Conservation (phyloP, 2,329 filamentous ascomycete species). For the Ceratocystis cacaofunesta region DNA sequence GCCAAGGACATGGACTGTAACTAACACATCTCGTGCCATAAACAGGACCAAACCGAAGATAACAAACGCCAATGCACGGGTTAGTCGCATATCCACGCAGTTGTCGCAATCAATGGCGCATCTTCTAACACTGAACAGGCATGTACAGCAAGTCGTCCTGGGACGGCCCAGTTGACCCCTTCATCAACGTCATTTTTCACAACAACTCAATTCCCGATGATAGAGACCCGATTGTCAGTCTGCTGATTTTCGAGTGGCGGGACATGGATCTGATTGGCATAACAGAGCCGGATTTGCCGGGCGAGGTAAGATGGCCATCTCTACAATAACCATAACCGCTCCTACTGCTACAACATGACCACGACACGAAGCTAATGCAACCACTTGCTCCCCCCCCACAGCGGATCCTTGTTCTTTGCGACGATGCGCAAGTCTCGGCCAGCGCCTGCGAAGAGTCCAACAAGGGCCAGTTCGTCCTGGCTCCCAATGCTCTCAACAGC, state of each 20-base stretch:
- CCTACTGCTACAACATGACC: neutral
- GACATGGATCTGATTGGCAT: constrained; percentile 69
- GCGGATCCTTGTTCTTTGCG: constrained; percentile 50
- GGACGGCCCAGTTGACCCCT: constrained; percentile 78
- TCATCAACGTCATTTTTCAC: constrained; percentile 71
- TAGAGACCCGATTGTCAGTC: constrained; percentile 60
- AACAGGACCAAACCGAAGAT: constrained; percentile 49
- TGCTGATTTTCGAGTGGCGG: constrained; percentile 88
- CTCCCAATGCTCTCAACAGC: constrained; percentile 55
- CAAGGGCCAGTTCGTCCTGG: constrained; percentile 70
- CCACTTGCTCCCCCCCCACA: constrained; percentile 4
- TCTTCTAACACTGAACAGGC: constrained; percentile 34
- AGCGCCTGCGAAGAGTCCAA: constrained; percentile 63
- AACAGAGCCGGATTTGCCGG: constrained; percentile 37
- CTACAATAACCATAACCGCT: constrained; percentile 3
- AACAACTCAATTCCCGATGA: constrained; percentile 39
- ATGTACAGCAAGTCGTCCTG: constrained; percentile 88
- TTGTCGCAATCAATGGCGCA: constrained; percentile 16
- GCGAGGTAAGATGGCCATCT: constrained; percentile 32
- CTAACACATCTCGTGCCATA: neutral
- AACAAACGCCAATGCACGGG: constrained; percentile 66
- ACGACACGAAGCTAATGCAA: constrained; percentile 28
- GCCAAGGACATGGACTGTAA: neutral
- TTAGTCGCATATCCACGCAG: neutral
- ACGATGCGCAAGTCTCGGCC: constrained; percentile 50